These are phyloP conservation scores for Talaromyces trachyspermus DNA, from an alignment of 495 filamentous ascomycete species.

Conservation along the genomic window DNA sequence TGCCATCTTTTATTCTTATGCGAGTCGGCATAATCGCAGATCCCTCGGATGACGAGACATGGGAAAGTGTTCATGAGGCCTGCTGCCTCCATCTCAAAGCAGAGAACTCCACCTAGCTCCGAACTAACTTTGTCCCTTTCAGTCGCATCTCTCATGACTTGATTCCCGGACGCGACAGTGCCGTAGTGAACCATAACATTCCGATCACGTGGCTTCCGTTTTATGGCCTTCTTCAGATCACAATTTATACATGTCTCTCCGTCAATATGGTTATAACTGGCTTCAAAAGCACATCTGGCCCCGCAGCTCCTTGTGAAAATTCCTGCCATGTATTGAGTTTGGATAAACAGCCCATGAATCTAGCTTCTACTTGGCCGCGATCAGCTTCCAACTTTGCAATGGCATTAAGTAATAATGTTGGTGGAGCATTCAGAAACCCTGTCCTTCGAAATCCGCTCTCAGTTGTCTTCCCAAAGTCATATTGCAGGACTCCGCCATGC, in stretches of 20 bases:
- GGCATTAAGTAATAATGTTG: slow-evolving; percentile 8
- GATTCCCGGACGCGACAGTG: slow-evolving; percentile 20
- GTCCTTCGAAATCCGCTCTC: slow-evolving; percentile 6
- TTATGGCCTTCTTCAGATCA: slow-evolving; percentile 4
- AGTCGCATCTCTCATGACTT: slow-evolving; percentile 16
- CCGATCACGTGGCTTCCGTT: background rate
- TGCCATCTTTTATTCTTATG: slow-evolving; percentile 25
- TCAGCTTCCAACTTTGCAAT: background rate
- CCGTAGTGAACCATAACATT: slow-evolving; percentile 17
- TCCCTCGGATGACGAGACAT: slow-evolving; percentile 28
- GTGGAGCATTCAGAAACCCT: slow-evolving; percentile 11
- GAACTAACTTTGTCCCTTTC: slow-evolving; percentile 9
- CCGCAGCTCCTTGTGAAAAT: slow-evolving; percentile 2
- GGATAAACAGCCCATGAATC: background rate
- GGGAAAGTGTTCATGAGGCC: slow-evolving; percentile 25
- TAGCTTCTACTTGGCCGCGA: background rate
- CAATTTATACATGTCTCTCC: slow-evolving; percentile 12
- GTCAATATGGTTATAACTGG: slow-evolving; percentile 12
- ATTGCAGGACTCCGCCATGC: slow-evolving; percentile 17
- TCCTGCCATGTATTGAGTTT: background rate
- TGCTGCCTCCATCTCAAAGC: slow-evolving; percentile 37
- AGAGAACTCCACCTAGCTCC: slow-evolving; percentile 11
- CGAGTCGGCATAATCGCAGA: slow-evolving; percentile 32
- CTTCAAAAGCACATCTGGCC: slow-evolving; percentile 16
- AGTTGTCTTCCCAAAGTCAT: slow-evolving; percentile 14